Evolutionary conservation across 352 stramenopile genomes (phyloP).

Genomic region (Globisporangium barbulae): DNA sequence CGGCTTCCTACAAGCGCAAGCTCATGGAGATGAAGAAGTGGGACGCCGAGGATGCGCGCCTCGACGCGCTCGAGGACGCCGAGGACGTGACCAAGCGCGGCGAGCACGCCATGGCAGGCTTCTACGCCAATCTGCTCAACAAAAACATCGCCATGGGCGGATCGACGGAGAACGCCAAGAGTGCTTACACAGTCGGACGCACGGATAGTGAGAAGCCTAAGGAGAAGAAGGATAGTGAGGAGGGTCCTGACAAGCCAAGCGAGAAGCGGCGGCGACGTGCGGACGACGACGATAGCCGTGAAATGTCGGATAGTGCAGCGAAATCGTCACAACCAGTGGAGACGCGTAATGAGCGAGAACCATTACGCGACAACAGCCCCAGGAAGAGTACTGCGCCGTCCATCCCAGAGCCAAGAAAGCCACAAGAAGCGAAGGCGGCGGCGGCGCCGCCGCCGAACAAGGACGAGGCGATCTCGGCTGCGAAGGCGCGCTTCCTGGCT

Average conservation of each 20-base stretch:
- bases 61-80: conserved; percentile 58
- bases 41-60: conserved; percentile 73
- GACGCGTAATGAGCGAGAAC: not conserved
- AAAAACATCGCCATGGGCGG: conserved; percentile 92
- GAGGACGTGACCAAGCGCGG: conserved; percentile 79
- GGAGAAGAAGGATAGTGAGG: conserved; percentile 6
- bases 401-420: conserved; percentile 3
- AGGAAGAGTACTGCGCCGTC: not conserved
- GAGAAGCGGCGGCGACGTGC: conserved; percentile 21
- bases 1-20: conserved; percentile 90
- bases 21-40: conserved; percentile 88
- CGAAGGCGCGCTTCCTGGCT: conserved; percentile 80
- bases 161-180: conserved; percentile 57
- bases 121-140: conserved; percentile 90
- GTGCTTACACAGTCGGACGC: conserved; percentile 72
- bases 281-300: not conserved
- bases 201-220: not conserved
- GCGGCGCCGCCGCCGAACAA: conserved; percentile 34
- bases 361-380: conserved; percentile 4
- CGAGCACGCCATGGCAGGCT: conserved; percentile 75
- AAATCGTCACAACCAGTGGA: not conserved
- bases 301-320: not conserved
- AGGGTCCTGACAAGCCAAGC: conserved; percentile 6
- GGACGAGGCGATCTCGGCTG: conserved; percentile 74
- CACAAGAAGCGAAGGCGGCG: conserved; percentile 4